Conservation (phyloP, 805 yeast species). For the Monosporozyma aquatica region DNA sequence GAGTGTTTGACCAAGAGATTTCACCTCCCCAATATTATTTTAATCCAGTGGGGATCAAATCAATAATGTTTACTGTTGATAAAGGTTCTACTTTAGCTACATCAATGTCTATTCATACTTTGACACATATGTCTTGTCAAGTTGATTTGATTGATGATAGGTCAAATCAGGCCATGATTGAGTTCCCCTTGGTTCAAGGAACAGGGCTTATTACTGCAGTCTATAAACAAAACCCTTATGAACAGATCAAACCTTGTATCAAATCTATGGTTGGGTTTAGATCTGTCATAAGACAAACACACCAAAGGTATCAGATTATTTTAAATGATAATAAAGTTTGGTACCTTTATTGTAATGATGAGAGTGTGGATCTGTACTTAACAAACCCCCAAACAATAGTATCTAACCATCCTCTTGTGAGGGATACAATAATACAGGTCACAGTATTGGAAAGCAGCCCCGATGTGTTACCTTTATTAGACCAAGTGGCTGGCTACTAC, state of each 20-base stretch:
- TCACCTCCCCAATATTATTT: conserved; percentile 53
- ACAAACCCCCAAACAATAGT: conserved; percentile 15
- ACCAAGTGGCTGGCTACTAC: conserved; percentile 55
- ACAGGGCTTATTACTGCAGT: conserved; percentile 70
- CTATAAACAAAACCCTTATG: conserved; percentile 20
- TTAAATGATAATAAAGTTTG: conserved; percentile 48
- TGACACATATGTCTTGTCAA: conserved; percentile 1
- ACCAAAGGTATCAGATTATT: conserved; percentile 40
- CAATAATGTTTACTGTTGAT: conserved; percentile 40
- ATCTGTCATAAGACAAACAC: neutral
- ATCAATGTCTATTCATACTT: conserved; percentile 31
- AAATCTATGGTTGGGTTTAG: conserved; percentile 49
- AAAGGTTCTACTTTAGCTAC: conserved; percentile 25
- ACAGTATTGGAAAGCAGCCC: conserved; percentile 38
- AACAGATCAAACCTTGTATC: neutral
- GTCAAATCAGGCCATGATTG: conserved; percentile 23
- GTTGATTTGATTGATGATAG: neutral
- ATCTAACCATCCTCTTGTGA: conserved; percentile 19
- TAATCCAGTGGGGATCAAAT: conserved; percentile 57
- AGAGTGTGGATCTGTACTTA: conserved; percentile 6
- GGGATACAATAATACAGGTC: conserved; percentile 52
- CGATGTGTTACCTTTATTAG: conserved; percentile 18
- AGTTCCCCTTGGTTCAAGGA: conserved; percentile 67
- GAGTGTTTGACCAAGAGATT: conserved; percentile 64
- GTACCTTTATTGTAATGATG: conserved; percentile 13